Evolutionary conservation across 2,329 filamentous ascomycete species (phyloP).

Genomic region (Bipolaris cookei): DNA sequence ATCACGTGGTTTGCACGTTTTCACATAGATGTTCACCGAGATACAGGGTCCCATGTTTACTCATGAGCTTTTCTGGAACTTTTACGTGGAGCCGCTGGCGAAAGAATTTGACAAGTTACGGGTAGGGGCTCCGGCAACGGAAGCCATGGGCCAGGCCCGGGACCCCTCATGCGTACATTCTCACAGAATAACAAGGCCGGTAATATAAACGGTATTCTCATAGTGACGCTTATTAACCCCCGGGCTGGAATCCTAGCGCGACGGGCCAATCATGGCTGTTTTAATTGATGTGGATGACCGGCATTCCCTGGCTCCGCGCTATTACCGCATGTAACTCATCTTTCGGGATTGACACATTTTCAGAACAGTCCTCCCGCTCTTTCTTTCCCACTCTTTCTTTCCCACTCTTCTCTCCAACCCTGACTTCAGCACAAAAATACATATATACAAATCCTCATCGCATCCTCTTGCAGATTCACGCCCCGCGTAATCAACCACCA

Average conservation of each 20-base stretch:
- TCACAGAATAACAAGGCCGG: conserved; percentile 14
- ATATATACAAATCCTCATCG: background rate
- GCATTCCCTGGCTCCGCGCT: conserved; percentile 30
- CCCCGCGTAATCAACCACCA: conserved; percentile 51
- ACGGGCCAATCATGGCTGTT: conserved; percentile 31
- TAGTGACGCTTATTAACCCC: conserved; percentile 23
- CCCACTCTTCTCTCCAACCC: conserved; percentile 1
- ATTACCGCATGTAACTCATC: conserved; percentile 16
- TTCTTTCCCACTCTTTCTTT: too few species aligned
- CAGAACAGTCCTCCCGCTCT: conserved; percentile 9
- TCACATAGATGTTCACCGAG: conserved; percentile 2
- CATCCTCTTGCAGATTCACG: background rate
- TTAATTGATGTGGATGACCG: conserved; percentile 37
- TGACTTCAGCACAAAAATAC: background rate
- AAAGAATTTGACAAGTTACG: background rate
- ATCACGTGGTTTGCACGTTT: background rate
- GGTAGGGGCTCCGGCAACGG: background rate
- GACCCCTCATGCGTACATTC: conserved; percentile 17
- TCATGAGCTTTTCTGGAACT: background rate
- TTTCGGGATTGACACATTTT: conserved; percentile 20
- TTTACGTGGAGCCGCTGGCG: background rate
- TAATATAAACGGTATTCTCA: conserved; percentile 16
- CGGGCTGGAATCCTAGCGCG: conserved; percentile 21
- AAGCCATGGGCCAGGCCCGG: conserved; percentile 7
- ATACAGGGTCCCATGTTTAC: background rate